Percentiles rank a stretch among this genome's conserved stretches.
Evolutionary conservation across 2,329 filamentous ascomycete genomes (phyloP).

Genomic region (Fusarium udum): DNA sequence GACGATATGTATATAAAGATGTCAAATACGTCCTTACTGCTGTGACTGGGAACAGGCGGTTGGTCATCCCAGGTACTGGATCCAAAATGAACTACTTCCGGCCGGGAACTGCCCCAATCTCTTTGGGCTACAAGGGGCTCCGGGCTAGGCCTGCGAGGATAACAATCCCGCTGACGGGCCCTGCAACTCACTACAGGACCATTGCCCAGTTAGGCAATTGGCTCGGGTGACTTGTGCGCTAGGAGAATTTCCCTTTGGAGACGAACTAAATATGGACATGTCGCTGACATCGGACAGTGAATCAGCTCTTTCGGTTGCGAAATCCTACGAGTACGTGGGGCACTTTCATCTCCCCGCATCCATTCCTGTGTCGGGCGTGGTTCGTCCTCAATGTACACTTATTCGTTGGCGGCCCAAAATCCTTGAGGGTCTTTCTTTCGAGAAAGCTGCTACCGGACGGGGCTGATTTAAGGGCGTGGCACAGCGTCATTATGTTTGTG

Average conservation of each 20-base stretch:
- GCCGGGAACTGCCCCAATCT: neutral
- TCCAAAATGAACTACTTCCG: neutral
- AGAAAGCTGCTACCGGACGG: fast-evolving
- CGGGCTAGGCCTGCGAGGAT: neutral
- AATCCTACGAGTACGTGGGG: neutral
- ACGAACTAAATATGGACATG: neutral
- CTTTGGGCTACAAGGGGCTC: neutral
- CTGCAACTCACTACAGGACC: neutral
- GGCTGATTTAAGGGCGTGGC: neutral
- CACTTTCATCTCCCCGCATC: neutral
- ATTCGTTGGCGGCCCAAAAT: neutral
- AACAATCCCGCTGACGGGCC: neutral
- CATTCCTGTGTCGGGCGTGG: fast-evolving
- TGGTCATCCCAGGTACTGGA: neutral
- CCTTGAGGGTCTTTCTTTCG: neutral
- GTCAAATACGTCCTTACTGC: neutral
- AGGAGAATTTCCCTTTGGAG: neutral
- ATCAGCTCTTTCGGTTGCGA: neutral
- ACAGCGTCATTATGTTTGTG: neutral
- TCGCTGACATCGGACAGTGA: neutral
- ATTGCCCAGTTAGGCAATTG: neutral
- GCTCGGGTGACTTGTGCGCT: neutral
- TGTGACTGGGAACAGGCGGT: neutral
- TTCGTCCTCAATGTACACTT: fast-evolving
- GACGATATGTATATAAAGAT: neutral